phyloP scores from a whole-genome alignment of 192 early-diverging fungal genomes.

The Dispira simplex region DNA sequence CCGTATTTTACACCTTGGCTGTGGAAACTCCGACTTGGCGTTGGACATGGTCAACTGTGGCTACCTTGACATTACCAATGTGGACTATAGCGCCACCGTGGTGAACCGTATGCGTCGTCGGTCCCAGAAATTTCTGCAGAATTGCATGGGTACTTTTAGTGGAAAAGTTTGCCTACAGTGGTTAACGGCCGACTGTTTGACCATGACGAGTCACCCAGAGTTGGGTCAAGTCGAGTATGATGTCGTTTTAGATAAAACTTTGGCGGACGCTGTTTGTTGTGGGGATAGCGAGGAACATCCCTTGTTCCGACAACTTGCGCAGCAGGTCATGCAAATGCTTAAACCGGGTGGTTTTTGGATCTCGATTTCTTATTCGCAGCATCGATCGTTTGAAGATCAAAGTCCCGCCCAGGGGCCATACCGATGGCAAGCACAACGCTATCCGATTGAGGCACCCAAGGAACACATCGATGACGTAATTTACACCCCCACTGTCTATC shows the following conservation, averaged over 20 bases:
- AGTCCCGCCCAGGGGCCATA: background rate
- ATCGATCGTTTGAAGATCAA: background rate
- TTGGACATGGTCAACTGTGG: constrained; percentile 17
- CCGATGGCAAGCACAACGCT: background rate
- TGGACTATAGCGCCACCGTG: constrained; percentile 20
- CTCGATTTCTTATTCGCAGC: background rate
- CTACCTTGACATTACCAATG: constrained; percentile 9
- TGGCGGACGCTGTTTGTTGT: constrained; percentile 14
- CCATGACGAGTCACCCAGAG: background rate
- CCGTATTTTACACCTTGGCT: constrained; percentile 14
- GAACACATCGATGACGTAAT: background rate
- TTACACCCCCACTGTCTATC: background rate
- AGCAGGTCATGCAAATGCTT: background rate
- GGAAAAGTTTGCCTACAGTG: background rate
- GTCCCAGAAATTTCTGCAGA: background rate
- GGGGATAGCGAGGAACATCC: constrained; percentile 14
- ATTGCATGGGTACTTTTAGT: background rate
- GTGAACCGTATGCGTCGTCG: constrained; percentile 14
- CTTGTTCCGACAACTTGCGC: background rate
- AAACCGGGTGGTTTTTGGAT: background rate
- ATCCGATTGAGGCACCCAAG: background rate
- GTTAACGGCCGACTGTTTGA: constrained; percentile 13
- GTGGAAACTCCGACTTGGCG: constrained; percentile 19
- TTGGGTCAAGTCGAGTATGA: background rate
- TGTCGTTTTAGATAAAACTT: constrained; percentile 16